Percentiles rank a stretch among this genome's conserved stretches.
Evolutionary conservation across 1,284 basidiomycete species (phyloP).

Genomic region (Malassezia pachydermatis): DNA sequence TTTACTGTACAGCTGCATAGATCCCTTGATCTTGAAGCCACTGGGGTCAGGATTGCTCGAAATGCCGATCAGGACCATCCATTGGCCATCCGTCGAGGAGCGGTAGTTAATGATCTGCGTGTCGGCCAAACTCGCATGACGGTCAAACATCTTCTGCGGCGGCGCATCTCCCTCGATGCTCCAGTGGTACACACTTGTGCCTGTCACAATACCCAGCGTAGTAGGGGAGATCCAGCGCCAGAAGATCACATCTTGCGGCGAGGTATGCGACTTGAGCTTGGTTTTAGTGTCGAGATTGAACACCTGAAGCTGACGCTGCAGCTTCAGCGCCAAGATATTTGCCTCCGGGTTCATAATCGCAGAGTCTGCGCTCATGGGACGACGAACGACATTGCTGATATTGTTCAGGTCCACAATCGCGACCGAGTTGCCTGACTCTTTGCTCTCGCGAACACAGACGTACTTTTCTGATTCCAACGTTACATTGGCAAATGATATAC

Average conservation of each 20-base stretch:
- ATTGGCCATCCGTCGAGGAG: conserved; percentile 81
- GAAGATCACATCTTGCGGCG: conserved; percentile 88
- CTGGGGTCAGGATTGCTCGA: conserved; percentile 75
- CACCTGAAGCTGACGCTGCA: conserved; percentile 73
- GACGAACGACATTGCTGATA: conserved; percentile 56
- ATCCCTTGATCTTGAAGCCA: conserved; percentile 50
- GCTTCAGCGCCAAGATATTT: conserved; percentile 91
- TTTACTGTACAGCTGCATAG: conserved; percentile 91
- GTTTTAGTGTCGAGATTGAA: conserved; percentile 95
- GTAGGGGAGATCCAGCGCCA: conserved; percentile 96
- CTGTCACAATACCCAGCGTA: conserved; percentile 89
- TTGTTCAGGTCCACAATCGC: conserved; percentile 47
- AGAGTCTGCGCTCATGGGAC: conserved; percentile 94
- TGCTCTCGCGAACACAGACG: conserved; percentile 72
- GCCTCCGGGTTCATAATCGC: conserved; percentile 97
- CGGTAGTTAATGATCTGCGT: conserved; percentile 99
- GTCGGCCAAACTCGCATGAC: conserved; percentile 83
- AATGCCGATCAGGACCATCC: conserved; percentile 93
- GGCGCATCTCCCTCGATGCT: conserved; percentile 61
- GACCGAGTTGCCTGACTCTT: conserved; percentile 37
- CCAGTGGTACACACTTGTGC: conserved; percentile 91
- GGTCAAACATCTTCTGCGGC: conserved; percentile 87
- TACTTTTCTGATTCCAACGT: conserved; percentile 95
- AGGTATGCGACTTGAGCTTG: conserved; percentile 87
- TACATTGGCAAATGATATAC: conserved; percentile 92